A percentile compares a stretch with the other conserved stretches of the same genome.
Conservation (phyloP, 768 basidiomycete genomes). For the Suillus alpinus region DNA sequence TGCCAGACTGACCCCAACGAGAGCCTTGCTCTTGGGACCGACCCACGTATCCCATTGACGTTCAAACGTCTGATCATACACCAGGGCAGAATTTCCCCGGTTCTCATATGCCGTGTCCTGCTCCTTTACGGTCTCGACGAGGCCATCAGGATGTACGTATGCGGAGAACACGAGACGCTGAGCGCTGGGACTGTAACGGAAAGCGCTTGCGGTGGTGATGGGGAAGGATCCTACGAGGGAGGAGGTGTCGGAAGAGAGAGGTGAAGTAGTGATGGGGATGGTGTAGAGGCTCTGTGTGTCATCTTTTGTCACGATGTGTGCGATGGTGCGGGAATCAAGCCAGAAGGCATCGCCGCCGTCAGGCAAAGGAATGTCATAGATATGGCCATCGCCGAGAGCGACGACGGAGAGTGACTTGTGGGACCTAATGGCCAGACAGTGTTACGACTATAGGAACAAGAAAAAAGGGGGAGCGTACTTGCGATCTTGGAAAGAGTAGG, state of each 20-base stretch:
- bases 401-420: constrained; percentile 65
- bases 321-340: constrained; percentile 70
- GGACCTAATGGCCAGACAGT: constrained; percentile 45
- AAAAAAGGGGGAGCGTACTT: constrained; percentile 46
- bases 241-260: constrained; percentile 35
- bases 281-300: constrained; percentile 58
- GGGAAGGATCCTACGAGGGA: constrained; percentile 65
- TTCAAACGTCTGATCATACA: constrained; percentile 67
- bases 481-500: constrained; percentile 70
- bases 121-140: constrained; percentile 62
- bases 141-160: constrained; percentile 73
- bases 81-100: constrained; percentile 67
- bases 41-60: constrained; percentile 84
- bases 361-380: constrained; percentile 56
- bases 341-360: constrained; percentile 78
- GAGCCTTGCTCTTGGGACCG: constrained; percentile 63
- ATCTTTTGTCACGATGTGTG: constrained; percentile 55
- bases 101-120: constrained; percentile 72
- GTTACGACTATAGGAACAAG: neutral
- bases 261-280: constrained; percentile 43
- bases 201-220: constrained; percentile 65
- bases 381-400: constrained; percentile 50
- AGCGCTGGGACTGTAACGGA: constrained; percentile 56
- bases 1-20: constrained; percentile 66
- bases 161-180: constrained; percentile 82